A percentile compares a stretch with the other conserved stretches of the same genome.
These are phyloP conservation scores for Pyrenophora teres DNA, from an alignment of 2,329 filamentous ascomycete genomes.

Conservation along the genomic window DNA sequence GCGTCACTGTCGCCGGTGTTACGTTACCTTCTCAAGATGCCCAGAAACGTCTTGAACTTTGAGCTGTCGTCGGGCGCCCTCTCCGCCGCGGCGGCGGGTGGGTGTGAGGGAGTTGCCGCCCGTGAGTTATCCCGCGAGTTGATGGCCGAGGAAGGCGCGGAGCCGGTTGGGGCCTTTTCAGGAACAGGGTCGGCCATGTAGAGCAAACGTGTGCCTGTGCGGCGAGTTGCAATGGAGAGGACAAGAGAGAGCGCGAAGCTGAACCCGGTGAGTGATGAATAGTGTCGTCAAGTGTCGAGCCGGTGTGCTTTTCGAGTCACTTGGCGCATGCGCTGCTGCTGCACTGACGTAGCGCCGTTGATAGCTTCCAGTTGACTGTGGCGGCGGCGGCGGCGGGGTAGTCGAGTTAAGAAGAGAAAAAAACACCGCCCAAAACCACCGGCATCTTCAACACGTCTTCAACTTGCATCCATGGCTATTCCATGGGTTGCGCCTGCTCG, in stretches of 20 bases:
- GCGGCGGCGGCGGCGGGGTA: constrained; percentile 8
- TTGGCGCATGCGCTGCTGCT: constrained; percentile 12
- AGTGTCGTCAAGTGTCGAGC: constrained; percentile 21
- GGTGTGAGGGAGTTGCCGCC: constrained; percentile 41
- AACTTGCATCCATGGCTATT: too few relatives aligned
- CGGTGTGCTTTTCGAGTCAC: constrained; percentile 18
- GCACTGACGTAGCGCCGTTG: constrained; percentile 32
- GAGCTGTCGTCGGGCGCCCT: constrained; percentile 76
- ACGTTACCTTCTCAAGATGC: constrained; percentile 81
- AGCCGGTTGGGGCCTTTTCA: constrained; percentile 31
- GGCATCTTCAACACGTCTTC: too few relatives aligned
- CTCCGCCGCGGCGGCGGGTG: constrained; percentile 48
- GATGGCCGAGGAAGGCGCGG: constrained; percentile 36
- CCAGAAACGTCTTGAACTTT: constrained; percentile 86
- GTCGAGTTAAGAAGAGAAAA: constrained; percentile 1
- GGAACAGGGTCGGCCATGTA: constrained; percentile 42
- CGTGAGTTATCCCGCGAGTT: constrained; percentile 44
- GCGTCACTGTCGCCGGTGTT: constrained; percentile 6
- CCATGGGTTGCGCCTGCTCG: constrained; percentile 10
- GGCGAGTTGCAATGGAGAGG: constrained; percentile 1
- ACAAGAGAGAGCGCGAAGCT: background rate
- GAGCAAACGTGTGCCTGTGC: constrained; percentile 10
- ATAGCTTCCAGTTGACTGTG: constrained; percentile 9
- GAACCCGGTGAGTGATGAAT: constrained; percentile 5
- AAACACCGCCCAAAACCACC: background rate